Evolutionary conservation across 75 land plant genomes (phyloP), one percentile per base, ranked within the genome.

Genomic region (Selaginella tamariscina): DNA sequence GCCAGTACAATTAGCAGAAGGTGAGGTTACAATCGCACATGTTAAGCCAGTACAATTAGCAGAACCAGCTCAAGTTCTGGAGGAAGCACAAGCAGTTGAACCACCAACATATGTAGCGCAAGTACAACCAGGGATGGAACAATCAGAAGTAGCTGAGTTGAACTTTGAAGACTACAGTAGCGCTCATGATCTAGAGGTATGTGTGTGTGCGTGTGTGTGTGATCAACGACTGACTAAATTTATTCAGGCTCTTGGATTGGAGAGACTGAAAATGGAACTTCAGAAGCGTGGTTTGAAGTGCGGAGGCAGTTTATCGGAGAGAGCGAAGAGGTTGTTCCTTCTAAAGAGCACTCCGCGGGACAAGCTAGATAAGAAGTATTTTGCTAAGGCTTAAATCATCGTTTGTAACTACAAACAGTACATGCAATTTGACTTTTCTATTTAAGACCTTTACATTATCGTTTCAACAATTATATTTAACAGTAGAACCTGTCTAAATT

Each of bases 321-420:
- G 97, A 30, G 93, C 94, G 56, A 86, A 75, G 5, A 84, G 97
- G 74, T 79, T 92, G 32, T 92, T 88, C 75, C 76, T 92, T 65
- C 84, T 92, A 54, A 92, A 92, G 54, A 77, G 83, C 1, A 82
- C 73, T 2, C 89, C 97, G 27, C 21, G 88, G 39, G 94, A 88
- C 20, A 84, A 81, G 65, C 78, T 92, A 22, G 87, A 81, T 20
- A 92, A 92, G 80, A 88, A 88, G 79, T 67, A 84, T 65, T 84
- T 88, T 66, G 71, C 65, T 32, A 70, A 70, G 33, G n/a, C n/a
- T n/a, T n/a, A n/a, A n/a, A n/a, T n/a, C n/a, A n/a, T n/a, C n/a
- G n/a, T n/a, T n/a, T n/a, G n/a, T n/a, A n/a, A n/a, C n/a, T n/a
- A n/a, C n/a, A n/a, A n/a, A n/a, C n/a, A n/a, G n/a, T n/a, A n/a